Evolutionary conservation across 805 yeast genomes (phyloP).

Genomic region (Cyberlindnera mississippiensis): DNA sequence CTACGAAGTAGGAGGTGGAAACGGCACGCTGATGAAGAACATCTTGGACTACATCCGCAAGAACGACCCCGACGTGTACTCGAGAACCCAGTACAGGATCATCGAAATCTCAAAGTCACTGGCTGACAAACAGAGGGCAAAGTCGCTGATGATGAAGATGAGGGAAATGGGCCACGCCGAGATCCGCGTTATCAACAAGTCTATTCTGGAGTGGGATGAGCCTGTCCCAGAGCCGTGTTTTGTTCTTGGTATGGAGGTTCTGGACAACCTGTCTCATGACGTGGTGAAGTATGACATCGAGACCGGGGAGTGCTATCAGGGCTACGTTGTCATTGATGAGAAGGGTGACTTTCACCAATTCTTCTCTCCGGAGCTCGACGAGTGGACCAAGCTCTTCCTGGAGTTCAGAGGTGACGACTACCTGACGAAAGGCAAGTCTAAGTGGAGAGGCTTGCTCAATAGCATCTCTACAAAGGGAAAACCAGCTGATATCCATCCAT

Average conservation of each 20-base stretch:
- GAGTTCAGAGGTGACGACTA: constrained; percentile 32
- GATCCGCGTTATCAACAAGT: constrained; percentile 64
- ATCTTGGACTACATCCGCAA: constrained; percentile 59
- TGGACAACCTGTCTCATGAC: constrained; percentile 84
- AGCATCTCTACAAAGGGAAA: constrained; percentile 10
- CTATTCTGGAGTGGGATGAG: constrained; percentile 71
- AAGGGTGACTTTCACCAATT: constrained; percentile 74
- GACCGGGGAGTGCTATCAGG: constrained; percentile 69
- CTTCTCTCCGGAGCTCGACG: constrained; percentile 58
- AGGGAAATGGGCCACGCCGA: constrained; percentile 41
- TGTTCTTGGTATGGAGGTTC: constrained; percentile 75
- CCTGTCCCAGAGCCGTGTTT: constrained; percentile 63
- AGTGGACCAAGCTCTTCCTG: constrained; percentile 52
- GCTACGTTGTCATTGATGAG: constrained; percentile 68
- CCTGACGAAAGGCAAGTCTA: constrained; percentile 1
- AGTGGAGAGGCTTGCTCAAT: constrained; percentile 1
- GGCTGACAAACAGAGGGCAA: constrained; percentile 28
- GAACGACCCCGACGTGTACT: constrained; percentile 70
- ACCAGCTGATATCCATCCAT: constrained; percentile 46
- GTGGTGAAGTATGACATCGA: constrained; percentile 67
- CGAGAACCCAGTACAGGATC: constrained; percentile 49
- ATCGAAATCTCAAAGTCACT: constrained; percentile 22
- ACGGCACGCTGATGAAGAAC: constrained; percentile 80
- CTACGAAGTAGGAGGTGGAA: constrained; percentile 89
- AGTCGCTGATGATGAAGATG: constrained; percentile 12